A percentile compares a stretch with the other conserved stretches of the same genome.
Evolutionary conservation across 306 rosid species (phyloP).

Genomic region (Datisca glomerata): DNA sequence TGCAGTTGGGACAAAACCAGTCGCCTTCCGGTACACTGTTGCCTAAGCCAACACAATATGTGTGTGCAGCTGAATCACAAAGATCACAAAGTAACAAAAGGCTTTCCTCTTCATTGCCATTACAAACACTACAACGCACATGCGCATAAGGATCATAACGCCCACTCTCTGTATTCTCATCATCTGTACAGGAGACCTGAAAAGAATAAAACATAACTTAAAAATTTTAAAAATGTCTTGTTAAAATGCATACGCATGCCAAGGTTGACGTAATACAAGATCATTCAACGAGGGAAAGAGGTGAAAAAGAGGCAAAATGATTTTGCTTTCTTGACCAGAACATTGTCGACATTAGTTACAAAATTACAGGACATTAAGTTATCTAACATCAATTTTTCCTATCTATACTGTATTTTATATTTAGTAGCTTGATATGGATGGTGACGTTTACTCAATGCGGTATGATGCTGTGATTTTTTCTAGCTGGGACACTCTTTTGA

Average conservation of each 20-base stretch:
- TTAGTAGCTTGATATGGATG: too few relatives aligned
- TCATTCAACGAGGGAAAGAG: neutral
- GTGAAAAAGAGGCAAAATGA: neutral
- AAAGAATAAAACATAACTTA: neutral
- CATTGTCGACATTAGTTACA: neutral
- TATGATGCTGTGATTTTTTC: too few relatives aligned
- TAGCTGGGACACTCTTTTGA: too few relatives aligned
- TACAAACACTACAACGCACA: constrained; percentile 37
- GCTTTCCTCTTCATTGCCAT: constrained; percentile 32
- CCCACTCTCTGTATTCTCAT: constrained; percentile 27
- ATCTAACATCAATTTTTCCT: neutral
- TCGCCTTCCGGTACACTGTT: constrained; percentile 65
- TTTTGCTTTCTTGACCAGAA: neutral
- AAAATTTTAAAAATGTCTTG: too few relatives aligned
- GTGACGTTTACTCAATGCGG: too few relatives aligned
- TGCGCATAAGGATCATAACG: constrained; percentile 30
- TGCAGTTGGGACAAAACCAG: constrained; percentile 74
- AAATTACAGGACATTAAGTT: neutral
- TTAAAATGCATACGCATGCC: too few relatives aligned
- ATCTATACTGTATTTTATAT: too few relatives aligned
- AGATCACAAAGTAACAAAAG: constrained; percentile 58
- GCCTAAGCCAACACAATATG: constrained; percentile 78
- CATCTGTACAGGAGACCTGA: constrained; percentile 33
- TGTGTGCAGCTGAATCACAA: constrained; percentile 60
- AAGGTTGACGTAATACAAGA: neutral